Base-by-base conservation (phyloP, 306 rosid species). In the Medicago lupulina region DNA sequence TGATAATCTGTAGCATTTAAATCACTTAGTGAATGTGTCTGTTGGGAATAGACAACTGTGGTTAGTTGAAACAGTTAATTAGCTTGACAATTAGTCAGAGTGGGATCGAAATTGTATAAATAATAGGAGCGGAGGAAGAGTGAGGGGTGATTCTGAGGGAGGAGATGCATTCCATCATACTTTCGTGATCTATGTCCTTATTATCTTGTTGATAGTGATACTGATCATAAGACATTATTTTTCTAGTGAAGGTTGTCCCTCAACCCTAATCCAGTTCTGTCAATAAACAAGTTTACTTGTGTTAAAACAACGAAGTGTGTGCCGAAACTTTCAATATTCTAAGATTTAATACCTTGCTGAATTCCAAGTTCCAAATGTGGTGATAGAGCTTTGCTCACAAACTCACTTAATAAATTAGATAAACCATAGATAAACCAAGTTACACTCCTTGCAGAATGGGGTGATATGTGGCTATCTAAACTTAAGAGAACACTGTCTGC, bases 351-450 rank as follows among this genome's bases (percentile, higher is more conserved):
- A 68, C 47, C 61, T 60, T 67, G 49, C 40, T 59, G 16, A 67
- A 69, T 38, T 67, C 16, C 51, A 74, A 39, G 9, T 9, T 60
- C 66, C 58, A 59, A 62, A 62, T 50, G 57, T 28, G 44, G 66
- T 44, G 39, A 19, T 57, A 14, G 61, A 50, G 75, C 54, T 67
- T 68, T 68, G 50, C 43, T 50, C 55, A 36, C 40, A 59, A 39
- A 16, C 50, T 50, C 59, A 40, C 73, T 60, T 10, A 75, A 47
- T 28, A 80, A 80, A 68, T 64, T 50, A 43, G 69, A 73, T 59
- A 64, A n/a, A 69, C 51, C 60, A 62, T 50, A 43, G 69, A 73
- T 59, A 64, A n/a, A 69, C 43, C 60, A 62, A 62, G 74, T 63
- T 75, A 7, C 54, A 76, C 58, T 69, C 57, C 16, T 28, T 28